Conservation (phyloP, 1,284 basidiomycete species). For the Ceratobasidium papillatum region DNA sequence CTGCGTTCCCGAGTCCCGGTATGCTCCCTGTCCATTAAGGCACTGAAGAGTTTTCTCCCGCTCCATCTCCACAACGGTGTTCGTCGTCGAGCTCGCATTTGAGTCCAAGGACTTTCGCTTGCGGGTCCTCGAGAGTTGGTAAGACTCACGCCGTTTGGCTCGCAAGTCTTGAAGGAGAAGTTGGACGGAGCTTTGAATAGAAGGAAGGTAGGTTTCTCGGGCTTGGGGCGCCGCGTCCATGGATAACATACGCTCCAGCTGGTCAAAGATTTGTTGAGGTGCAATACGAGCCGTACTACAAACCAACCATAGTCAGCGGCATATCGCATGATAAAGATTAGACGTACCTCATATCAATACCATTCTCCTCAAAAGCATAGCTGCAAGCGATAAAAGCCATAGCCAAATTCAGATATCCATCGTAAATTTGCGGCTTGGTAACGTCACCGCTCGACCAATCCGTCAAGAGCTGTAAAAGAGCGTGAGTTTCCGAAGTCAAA, state of each 20-base stretch:
- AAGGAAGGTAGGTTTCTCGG: not conserved
- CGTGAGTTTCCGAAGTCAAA: not conserved
- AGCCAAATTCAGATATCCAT: not conserved
- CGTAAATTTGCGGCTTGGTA: not conserved
- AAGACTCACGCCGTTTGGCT: conserved; percentile 15
- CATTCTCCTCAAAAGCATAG: not conserved
- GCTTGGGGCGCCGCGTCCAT: not conserved
- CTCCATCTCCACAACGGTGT: not conserved
- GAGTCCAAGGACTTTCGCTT: not conserved
- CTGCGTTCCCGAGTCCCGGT: not conserved
- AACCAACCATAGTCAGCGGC: not conserved
- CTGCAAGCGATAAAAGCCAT: not conserved
- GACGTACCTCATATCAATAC: conserved; percentile 6
- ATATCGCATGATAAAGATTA: not conserved
- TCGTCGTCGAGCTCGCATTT: not conserved
- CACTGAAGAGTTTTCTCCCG: not conserved
- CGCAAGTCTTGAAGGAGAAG: conserved; percentile 11
- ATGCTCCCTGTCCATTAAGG: not conserved
- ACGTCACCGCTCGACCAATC: not conserved
- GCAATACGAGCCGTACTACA: not conserved
- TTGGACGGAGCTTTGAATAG: not conserved
- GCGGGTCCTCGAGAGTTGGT: conserved; percentile 2
- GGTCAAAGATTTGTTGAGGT: not conserved
- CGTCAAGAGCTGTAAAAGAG: conserved; percentile 1
- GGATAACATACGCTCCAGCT: not conserved